Percentiles rank a stretch among this genome's conserved stretches.
These are phyloP conservation scores for Orobanche coerulescens DNA, from an alignment of 257 asterid genomes.

Conservation along the genomic window DNA sequence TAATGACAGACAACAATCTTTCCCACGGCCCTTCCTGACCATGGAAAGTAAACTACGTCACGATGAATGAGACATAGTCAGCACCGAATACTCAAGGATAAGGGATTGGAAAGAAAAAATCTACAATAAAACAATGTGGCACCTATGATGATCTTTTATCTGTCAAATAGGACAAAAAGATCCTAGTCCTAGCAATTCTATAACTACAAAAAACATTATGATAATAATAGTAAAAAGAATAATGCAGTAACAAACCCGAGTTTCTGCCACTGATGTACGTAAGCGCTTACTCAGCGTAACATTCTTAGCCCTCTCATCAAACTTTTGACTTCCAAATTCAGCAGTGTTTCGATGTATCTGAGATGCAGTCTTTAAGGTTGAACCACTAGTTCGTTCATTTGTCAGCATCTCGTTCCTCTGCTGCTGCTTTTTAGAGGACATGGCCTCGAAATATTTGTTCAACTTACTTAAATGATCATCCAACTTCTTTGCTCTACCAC, in stretches of 20 bases:
- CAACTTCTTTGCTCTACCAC: conserved; percentile 67
- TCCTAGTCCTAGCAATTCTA: neutral
- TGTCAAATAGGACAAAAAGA: neutral
- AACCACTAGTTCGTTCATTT: conserved; percentile 64
- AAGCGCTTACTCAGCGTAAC: conserved; percentile 48
- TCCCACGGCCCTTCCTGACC: neutral
- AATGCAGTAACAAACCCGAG: conserved; percentile 49
- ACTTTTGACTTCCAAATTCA: conserved; percentile 38
- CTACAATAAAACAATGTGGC: no score
- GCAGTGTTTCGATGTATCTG: conserved; percentile 45
- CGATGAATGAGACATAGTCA: neutral
- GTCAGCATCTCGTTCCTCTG: conserved; percentile 47
- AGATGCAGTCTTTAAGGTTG: conserved; percentile 49
- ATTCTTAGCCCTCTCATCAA: conserved; percentile 59
- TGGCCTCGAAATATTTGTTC: conserved; percentile 42
- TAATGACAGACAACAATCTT: neutral
- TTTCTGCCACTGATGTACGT: conserved; percentile 64
- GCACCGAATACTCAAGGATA: neutral
- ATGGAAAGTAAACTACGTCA: neutral
- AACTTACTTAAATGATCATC: conserved; percentile 60
- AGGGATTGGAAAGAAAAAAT: neutral
- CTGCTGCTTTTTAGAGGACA: conserved; percentile 52
- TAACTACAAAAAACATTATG: neutral
- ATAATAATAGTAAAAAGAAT: conserved; percentile 2
- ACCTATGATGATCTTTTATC: neutral